Conservation (phyloP, 495 filamentous ascomycete genomes). For the Lindgomyces ingoldianus region DNA sequence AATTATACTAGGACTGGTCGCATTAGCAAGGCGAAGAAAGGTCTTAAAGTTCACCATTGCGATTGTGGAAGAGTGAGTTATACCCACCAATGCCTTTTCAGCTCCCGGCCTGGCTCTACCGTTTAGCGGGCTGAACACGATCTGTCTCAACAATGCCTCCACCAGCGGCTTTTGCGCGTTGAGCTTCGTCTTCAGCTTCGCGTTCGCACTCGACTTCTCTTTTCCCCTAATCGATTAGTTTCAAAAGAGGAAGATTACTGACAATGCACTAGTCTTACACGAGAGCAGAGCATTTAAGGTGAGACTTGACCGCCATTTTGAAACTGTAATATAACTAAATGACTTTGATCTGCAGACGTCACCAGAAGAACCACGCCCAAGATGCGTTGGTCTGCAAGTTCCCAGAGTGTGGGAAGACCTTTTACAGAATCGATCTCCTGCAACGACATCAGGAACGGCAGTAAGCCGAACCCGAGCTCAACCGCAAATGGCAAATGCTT, state of each 20-base stretch:
- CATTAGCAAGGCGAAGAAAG: slow-evolving; percentile 49
- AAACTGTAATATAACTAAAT: neutral
- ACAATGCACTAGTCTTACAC: slow-evolving; percentile 51
- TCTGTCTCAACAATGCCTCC: neutral
- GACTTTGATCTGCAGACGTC: slow-evolving; percentile 60
- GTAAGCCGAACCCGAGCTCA: slow-evolving; percentile 47
- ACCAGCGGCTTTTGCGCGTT: slow-evolving; percentile 2
- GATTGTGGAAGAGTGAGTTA: slow-evolving; percentile 46
- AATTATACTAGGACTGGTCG: slow-evolving; percentile 45
- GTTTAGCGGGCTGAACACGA: slow-evolving; percentile 10
- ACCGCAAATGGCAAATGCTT: slow-evolving; percentile 19
- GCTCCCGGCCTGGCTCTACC: neutral
- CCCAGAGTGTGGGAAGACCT: slow-evolving; percentile 61
- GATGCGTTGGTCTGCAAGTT: slow-evolving; percentile 67
- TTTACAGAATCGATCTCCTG: slow-evolving; percentile 74
- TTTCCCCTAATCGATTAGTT: neutral
- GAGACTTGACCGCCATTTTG: slow-evolving; percentile 30
- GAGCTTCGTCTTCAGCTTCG: neutral
- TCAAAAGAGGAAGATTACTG: slow-evolving; percentile 4
- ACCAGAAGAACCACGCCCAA: slow-evolving; percentile 81
- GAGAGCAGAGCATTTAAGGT: slow-evolving; percentile 83
- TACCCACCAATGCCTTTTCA: slow-evolving; percentile 5
- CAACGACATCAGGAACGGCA: slow-evolving; percentile 79
- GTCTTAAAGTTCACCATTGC: slow-evolving; percentile 44
- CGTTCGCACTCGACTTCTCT: neutral